phyloP scores from a whole-genome alignment of 23 red algal genomes.

The Gracilaria domingensis region DNA sequence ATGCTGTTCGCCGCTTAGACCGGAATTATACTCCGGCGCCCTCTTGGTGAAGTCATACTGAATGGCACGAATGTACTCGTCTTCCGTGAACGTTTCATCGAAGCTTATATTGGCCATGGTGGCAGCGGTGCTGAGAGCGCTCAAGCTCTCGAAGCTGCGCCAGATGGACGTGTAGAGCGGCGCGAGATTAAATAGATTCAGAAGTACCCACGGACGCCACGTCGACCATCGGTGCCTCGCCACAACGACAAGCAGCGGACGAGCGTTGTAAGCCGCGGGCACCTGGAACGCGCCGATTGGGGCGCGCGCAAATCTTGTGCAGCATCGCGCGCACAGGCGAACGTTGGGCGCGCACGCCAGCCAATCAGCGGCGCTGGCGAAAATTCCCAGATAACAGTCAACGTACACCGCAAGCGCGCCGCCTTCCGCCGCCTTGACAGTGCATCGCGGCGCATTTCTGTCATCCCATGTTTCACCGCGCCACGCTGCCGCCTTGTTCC shows the following conservation, averaged over 20 bases:
- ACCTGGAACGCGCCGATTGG: slow-evolving; percentile 12
- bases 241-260: background rate
- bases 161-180: too few relatives aligned
- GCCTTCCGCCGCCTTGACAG: slow-evolving; percentile 1
- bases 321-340: background rate
- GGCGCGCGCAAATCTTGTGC: background rate
- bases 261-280: background rate
- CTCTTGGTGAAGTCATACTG: slow-evolving; percentile 25
- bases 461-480: background rate
- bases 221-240: background rate
- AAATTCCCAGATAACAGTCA: background rate
- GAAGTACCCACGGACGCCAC: background rate
- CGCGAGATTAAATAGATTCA: background rate
- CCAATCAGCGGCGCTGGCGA: background rate
- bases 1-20: slow-evolving; percentile 33
- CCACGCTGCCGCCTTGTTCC: background rate
- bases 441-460: background rate
- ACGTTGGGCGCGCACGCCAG: background rate
- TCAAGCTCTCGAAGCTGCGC: too few relatives aligned
- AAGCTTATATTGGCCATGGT: slow-evolving; percentile 44
- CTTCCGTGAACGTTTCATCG: slow-evolving; percentile 14
- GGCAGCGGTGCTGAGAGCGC: background rate
- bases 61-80: slow-evolving; percentile 31
- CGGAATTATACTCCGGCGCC: slow-evolving; percentile 32
- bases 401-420: background rate